A percentile compares a stretch with the other conserved stretches of the same genome.
Evolutionary conservation across 441 rosid genomes (phyloP).

Genomic region (Breynia disticha): DNA sequence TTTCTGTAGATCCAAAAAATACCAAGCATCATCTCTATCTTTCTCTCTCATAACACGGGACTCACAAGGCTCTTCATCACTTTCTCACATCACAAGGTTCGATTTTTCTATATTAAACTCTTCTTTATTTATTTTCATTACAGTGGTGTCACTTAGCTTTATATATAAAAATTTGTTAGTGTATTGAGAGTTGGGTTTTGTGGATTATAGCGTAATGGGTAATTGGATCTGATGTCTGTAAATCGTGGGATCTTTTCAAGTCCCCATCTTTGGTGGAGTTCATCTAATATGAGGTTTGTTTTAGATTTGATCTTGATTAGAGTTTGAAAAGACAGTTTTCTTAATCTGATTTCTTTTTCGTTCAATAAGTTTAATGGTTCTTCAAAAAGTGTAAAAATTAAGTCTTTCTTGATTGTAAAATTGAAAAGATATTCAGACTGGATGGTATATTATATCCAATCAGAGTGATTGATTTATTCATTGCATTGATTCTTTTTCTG

Average conservation of each 20-base stretch:
- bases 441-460: neutral
- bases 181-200: neutral
- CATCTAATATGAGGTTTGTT: neutral
- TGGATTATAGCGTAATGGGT: neutral
- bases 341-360: neutral
- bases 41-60: neutral
- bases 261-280: neutral
- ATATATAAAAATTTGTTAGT: neutral
- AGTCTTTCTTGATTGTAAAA: neutral
- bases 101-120: neutral
- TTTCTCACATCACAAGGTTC: neutral
- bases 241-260: neutral
- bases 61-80: neutral
- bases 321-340: neutral
- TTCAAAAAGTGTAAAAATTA: neutral
- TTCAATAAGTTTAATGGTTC: neutral
- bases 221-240: neutral
- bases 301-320: neutral
- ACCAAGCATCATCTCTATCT: neutral
- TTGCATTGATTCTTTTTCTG: neutral
- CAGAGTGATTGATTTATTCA: neutral
- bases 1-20: constrained; percentile 5
- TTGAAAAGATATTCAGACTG: neutral
- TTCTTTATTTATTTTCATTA: neutral
- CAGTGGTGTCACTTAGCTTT: neutral